phyloP scores from a whole-genome alignment of 1,284 basidiomycete species.

The Gastroboletus turbinatus region DNA sequence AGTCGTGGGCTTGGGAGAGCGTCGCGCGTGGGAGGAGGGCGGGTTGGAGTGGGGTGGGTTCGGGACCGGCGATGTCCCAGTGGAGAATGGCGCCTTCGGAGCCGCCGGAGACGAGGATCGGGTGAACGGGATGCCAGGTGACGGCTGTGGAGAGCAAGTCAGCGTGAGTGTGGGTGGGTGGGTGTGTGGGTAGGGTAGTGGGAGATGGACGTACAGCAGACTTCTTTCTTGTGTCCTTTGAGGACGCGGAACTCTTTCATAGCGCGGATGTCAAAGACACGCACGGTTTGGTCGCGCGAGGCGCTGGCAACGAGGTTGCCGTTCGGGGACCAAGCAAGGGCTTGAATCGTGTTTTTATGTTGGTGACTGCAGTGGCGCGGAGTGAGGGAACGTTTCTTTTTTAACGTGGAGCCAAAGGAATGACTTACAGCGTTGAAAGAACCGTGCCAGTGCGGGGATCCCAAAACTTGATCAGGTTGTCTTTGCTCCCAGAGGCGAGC shows the following conservation, averaged over 20 bases:
- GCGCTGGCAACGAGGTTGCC: slow-evolving; percentile 93
- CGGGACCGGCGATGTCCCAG: slow-evolving; percentile 79
- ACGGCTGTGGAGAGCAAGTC: slow-evolving; percentile 52
- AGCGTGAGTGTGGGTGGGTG: background rate
- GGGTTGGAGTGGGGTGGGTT: slow-evolving; percentile 37
- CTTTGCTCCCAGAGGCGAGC: slow-evolving; percentile 92
- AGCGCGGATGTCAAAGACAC: slow-evolving; percentile 96
- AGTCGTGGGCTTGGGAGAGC: slow-evolving; percentile 93
- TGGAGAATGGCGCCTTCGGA: slow-evolving; percentile 91
- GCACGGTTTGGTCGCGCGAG: slow-evolving; percentile 90
- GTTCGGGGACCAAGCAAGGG: slow-evolving; percentile 89
- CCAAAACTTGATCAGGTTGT: slow-evolving; percentile 99
- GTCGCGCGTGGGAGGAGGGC: slow-evolving; percentile 69
- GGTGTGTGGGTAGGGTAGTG: background rate
- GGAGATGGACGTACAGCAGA: slow-evolving; percentile 76
- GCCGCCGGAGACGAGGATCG: slow-evolving; percentile 89
- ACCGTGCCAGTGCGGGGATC: slow-evolving; percentile 90
- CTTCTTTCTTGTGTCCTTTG: slow-evolving; percentile 96
- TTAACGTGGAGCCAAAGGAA: background rate
- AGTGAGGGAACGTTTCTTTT: background rate
- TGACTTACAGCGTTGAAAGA: slow-evolving; percentile 78
- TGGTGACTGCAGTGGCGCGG: slow-evolving; percentile 62
- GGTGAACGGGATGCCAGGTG: slow-evolving; percentile 94
- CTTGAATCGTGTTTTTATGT: slow-evolving; percentile 97
- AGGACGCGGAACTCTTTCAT: slow-evolving; percentile 94